phyloP scores from a whole-genome alignment of 345 rosid genomes.

The Eucalyptus camaldulensis region DNA sequence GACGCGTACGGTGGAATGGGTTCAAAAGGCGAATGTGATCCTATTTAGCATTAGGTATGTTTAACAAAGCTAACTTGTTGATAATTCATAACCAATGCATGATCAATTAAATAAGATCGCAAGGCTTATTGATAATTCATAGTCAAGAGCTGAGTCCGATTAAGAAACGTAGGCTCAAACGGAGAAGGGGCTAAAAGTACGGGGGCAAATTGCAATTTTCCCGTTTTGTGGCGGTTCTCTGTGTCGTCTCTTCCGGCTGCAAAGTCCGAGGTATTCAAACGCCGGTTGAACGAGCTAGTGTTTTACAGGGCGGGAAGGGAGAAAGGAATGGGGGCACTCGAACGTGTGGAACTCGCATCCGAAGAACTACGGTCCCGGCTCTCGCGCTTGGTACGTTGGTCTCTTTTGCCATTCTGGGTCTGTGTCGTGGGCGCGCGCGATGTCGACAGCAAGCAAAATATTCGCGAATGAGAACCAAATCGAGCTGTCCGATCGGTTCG shows the following conservation, averaged over 20 bases:
- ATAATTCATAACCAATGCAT: too few species aligned
- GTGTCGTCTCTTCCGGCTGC: not conserved
- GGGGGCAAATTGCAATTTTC: not conserved
- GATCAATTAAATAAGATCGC: not conserved
- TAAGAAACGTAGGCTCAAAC: not conserved
- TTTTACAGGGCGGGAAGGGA: not conserved
- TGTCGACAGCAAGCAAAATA: not conserved
- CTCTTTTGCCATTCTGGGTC: not conserved
- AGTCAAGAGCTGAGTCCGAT: not conserved
- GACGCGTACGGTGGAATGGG: too few species aligned
- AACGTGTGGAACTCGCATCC: conserved; percentile 46
- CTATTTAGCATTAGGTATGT: too few species aligned
- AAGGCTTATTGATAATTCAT: not conserved
- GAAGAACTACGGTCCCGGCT: conserved; percentile 46
- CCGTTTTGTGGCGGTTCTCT: not conserved
- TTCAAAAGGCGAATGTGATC: too few species aligned
- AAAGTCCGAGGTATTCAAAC: not conserved
- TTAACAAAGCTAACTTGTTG: too few species aligned
- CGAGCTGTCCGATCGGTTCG: not conserved
- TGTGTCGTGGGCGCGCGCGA: not conserved
- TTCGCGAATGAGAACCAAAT: not conserved
- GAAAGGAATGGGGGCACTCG: conserved; percentile 33
- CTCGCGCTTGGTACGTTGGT: conserved; percentile 25
- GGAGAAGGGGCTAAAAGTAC: not conserved
- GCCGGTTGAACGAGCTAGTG: not conserved